These are phyloP conservation scores for Corchorus olitorius DNA, from an alignment of 345 rosid species.

Conservation along the genomic window DNA sequence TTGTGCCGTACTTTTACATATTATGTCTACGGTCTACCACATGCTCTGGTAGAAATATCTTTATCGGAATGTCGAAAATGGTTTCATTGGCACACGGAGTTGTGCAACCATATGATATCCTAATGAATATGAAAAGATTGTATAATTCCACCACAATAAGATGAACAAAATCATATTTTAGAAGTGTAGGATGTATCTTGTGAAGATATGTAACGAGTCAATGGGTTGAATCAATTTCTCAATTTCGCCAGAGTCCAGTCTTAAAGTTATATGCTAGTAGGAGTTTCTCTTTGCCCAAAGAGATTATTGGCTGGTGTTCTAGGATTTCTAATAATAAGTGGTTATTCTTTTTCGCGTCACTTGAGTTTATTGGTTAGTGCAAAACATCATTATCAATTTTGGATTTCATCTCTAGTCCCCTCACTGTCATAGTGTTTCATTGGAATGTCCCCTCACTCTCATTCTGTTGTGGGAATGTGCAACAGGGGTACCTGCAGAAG, in stretches of 20 bases:
- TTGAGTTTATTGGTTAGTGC: background rate
- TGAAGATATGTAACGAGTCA: background rate
- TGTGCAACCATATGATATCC: background rate
- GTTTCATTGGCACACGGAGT: background rate
- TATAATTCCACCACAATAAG: background rate
- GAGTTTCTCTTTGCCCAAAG: background rate
- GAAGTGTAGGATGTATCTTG: background rate
- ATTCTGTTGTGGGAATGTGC: background rate
- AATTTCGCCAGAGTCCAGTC: background rate
- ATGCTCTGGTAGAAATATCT: background rate
- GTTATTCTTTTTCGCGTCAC: background rate
- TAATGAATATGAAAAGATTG: conserved; percentile 3
- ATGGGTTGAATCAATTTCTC: background rate
- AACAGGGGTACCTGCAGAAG: conserved; percentile 79
- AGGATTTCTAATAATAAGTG: background rate
- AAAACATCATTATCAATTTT: background rate
- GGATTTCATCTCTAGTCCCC: background rate
- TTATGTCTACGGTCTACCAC: background rate
- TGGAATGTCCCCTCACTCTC: background rate
- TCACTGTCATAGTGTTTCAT: background rate
- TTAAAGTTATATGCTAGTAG: background rate
- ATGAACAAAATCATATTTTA: background rate
- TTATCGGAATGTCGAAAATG: background rate
- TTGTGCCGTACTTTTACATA: background rate
- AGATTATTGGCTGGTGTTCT: background rate